Evolutionary conservation across 2,329 filamentous ascomycete species (phyloP).

Genomic region (Fusarium nematophilum): DNA sequence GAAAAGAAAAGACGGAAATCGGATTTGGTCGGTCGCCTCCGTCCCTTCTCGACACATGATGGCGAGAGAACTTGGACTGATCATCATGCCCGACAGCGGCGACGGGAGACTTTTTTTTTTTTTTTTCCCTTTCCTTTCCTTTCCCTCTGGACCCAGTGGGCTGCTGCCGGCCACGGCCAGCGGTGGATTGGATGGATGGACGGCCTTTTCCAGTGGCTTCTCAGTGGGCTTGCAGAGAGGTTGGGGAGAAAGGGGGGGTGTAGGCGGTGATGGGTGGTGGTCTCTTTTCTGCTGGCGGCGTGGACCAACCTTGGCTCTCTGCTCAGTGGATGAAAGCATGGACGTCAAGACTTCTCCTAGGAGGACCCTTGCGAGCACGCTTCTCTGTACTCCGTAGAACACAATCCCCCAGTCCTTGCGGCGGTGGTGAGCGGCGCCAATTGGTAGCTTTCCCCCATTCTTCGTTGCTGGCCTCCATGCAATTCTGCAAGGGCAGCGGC

Average conservation of each 20-base stretch:
- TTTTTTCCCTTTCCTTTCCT: too few species aligned
- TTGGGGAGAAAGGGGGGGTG: conserved; percentile 17
- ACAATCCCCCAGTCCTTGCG: neutral
- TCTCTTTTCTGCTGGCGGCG: neutral
- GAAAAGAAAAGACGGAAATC: neutral
- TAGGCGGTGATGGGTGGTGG: too few species aligned
- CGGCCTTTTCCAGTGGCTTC: conserved; percentile 22
- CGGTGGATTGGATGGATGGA: too few species aligned
- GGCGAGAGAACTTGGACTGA: conserved; percentile 18
- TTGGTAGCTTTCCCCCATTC: conserved; percentile 16
- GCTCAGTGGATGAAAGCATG: conserved; percentile 1
- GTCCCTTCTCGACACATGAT: conserved; percentile 17
- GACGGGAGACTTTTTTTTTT: conserved; percentile 8
- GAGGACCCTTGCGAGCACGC: conserved; percentile 22
- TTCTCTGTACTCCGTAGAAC: neutral
- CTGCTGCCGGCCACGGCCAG: conserved; percentile 4
- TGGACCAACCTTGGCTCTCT: conserved; percentile 12
- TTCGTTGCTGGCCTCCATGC: conserved; percentile 26
- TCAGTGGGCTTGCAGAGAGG: conserved; percentile 7
- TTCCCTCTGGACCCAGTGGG: conserved; percentile 9
- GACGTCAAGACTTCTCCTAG: neutral
- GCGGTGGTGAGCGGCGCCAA: conserved; percentile 5
- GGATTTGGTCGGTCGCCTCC: conserved; percentile 16
- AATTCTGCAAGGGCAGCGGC: conserved; percentile 43
- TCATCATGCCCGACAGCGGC: conserved; percentile 11